phyloP scores from a whole-genome alignment of 768 basidiomycete species.

The Trametes cubensis region DNA sequence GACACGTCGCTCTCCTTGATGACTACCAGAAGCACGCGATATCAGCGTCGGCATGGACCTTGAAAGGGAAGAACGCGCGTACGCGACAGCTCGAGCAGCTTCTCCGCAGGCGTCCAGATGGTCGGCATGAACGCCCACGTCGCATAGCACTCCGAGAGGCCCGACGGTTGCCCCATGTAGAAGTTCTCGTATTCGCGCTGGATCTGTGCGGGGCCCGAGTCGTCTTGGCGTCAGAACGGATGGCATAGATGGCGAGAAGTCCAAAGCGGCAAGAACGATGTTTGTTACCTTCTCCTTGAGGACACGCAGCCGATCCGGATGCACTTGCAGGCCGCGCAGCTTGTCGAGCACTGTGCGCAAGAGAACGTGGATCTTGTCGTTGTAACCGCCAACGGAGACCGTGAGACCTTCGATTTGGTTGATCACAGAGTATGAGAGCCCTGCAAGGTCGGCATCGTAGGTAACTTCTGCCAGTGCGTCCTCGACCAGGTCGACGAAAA shows the following conservation, averaged over 20 bases:
- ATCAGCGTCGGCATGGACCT: neutral
- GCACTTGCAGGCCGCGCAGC: slow-evolving; percentile 43
- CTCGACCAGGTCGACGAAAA: slow-evolving; percentile 37
- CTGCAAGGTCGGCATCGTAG: slow-evolving; percentile 57
- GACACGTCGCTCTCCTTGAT: slow-evolving; percentile 46
- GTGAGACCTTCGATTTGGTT: slow-evolving; percentile 39
- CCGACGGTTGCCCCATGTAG: slow-evolving; percentile 36
- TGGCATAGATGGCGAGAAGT: no score
- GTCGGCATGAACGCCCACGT: slow-evolving; percentile 43
- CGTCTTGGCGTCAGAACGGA: no score
- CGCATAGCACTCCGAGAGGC: slow-evolving; percentile 40
- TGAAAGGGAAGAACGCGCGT: slow-evolving; percentile 21
- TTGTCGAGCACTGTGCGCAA: slow-evolving; percentile 45
- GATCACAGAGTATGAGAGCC: slow-evolving; percentile 44
- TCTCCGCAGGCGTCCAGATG: slow-evolving; percentile 46
- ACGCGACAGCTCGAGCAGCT: slow-evolving; percentile 44
- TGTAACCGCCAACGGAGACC: slow-evolving; percentile 50
- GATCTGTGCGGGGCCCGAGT: slow-evolving; percentile 33
- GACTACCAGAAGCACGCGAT: slow-evolving; percentile 28
- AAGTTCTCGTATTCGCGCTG: slow-evolving; percentile 47
- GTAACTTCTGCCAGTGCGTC: slow-evolving; percentile 55
- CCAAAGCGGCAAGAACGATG: neutral
- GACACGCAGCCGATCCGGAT: slow-evolving; percentile 45
- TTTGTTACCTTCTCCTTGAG: slow-evolving; percentile 46
- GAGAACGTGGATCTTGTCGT: slow-evolving; percentile 52